Conservation (phyloP, 352 stramenopile genomes). For the Globisporangium okanoganense region DNA sequence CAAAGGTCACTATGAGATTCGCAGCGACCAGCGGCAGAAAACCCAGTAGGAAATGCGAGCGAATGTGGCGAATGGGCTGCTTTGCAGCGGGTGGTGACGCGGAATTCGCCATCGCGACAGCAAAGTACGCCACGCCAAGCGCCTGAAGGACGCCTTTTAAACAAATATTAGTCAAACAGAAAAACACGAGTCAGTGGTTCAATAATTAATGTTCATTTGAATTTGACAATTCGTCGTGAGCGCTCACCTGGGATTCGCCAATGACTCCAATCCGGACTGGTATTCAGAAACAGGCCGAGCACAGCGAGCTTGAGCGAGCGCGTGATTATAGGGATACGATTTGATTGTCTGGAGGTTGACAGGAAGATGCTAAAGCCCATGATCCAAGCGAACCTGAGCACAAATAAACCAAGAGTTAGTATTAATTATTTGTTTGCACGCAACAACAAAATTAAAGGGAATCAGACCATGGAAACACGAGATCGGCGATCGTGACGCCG, state of each 20-base stretch:
- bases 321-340: constrained; percentile 6
- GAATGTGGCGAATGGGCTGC: constrained; percentile 2
- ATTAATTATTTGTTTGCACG: too few species aligned
- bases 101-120: constrained; percentile 23
- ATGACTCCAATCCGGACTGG: constrained; percentile 39
- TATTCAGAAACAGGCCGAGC: constrained; percentile 75
- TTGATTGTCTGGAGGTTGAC: background rate
- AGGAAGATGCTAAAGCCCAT: constrained; percentile 68
- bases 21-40: constrained; percentile 31
- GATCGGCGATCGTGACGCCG: constrained; percentile 65
- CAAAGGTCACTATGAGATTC: constrained; percentile 56
- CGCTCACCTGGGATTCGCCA: constrained; percentile 63
- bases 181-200: background rate
- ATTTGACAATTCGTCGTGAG: background rate
- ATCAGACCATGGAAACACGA: constrained; percentile 75
- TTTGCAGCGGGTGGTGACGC: background rate
- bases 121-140: constrained; percentile 43
- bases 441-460: too few species aligned
- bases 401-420: too few species aligned
- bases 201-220: background rate
- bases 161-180: background rate
- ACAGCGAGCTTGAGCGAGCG: constrained; percentile 49
- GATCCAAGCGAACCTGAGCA: constrained; percentile 75
- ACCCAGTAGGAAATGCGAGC: constrained; percentile 23
- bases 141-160: constrained; percentile 62